Evolutionary conservation across 192 early-diverging fungal genomes (phyloP).

Genomic region (Glomus cerebriforme): DNA sequence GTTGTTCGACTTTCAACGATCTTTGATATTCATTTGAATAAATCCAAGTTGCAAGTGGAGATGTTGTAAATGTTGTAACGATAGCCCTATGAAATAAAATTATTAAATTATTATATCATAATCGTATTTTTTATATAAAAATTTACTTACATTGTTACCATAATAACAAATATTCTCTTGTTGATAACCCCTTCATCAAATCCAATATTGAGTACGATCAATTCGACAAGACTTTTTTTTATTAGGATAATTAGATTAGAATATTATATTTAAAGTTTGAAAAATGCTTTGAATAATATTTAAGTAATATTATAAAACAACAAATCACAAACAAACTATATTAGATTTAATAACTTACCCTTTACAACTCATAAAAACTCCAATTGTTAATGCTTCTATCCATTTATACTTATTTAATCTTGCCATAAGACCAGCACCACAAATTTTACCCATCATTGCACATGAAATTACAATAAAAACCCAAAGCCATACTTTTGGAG

Average conservation of each 20-base stretch:
- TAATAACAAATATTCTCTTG: conserved; percentile 53
- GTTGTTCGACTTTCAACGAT: neutral
- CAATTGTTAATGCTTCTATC: no score
- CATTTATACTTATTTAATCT: conserved; percentile 56
- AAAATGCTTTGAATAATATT: no score
- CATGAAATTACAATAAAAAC: conserved; percentile 78
- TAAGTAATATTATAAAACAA: no score
- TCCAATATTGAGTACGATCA: conserved; percentile 95
- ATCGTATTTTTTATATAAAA: no score
- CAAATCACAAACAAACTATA: no score
- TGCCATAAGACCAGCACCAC: conserved; percentile 72
- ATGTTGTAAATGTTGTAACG: conserved; percentile 87
- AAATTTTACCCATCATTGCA: conserved; percentile 85
- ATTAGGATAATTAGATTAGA: no score
- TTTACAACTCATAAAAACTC: no score
- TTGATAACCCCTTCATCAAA: conserved; percentile 82
- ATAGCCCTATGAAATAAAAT: conserved; percentile 62
- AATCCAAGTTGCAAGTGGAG: conserved; percentile 70
- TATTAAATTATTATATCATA: neutral
- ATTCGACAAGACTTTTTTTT: conserved; percentile 91
- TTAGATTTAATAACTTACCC: no score
- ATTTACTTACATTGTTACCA: conserved; percentile 52
- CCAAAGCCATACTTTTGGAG: conserved; percentile 68
- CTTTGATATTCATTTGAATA: conserved; percentile 75
- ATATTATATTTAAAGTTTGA: no score